phyloP scores from a whole-genome alignment of 2,329 filamentous ascomycete genomes.

The Stachybotrys echinatus region DNA sequence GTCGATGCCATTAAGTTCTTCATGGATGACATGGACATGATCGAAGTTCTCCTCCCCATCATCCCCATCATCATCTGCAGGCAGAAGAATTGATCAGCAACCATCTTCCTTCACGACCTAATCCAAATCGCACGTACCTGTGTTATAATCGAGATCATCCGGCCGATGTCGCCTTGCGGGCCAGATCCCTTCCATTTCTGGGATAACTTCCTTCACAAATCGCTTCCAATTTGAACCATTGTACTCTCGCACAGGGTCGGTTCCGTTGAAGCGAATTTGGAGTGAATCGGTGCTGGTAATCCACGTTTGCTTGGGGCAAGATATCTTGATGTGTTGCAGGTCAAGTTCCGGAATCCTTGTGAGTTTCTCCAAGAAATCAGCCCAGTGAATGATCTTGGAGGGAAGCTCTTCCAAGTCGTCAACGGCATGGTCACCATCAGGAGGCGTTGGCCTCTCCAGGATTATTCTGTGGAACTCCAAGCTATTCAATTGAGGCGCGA shows the following conservation, averaged over 20 bases:
- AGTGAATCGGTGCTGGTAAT: background rate
- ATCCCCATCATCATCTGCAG: too few relatives aligned
- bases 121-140: background rate
- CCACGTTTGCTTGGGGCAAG: background rate
- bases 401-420: background rate
- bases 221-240: conserved; percentile 29
- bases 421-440: background rate
- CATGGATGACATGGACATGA: background rate
- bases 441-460: conserved; percentile 12
- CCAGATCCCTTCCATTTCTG: conserved; percentile 9
- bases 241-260: conserved; percentile 13
- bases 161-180: background rate
- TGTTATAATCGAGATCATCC: background rate
- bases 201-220: conserved; percentile 23
- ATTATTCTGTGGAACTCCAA: conserved; percentile 42
- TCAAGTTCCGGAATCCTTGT: conserved; percentile 22
- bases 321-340: conserved; percentile 22
- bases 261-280: conserved; percentile 9
- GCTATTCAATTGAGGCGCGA: conserved; percentile 34
- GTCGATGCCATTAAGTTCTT: too few relatives aligned
- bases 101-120: background rate
- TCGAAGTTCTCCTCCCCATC: background rate
- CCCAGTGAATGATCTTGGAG: conserved; percentile 30
- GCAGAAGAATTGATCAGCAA: background rate
- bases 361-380: conserved; percentile 28